Conservation (phyloP, 2,329 filamentous ascomycete species). For the Xylaria sp. region DNA sequence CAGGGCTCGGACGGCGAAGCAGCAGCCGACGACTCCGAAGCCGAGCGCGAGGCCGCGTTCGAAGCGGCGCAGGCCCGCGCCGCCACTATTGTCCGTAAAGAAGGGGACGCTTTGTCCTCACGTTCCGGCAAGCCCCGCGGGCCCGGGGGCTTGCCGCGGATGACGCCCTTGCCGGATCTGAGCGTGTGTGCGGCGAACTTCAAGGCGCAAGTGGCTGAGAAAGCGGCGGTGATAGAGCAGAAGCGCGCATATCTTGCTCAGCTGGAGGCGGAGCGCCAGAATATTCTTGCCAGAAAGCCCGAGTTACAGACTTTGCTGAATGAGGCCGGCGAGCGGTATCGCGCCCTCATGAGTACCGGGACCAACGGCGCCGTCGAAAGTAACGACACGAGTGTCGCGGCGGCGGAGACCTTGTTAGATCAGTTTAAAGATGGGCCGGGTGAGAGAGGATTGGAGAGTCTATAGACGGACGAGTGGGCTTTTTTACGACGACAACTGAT, state of each 20-base stretch:
- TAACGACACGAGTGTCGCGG: conserved; percentile 16
- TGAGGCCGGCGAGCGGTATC: conserved; percentile 70
- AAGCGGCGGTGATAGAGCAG: conserved; percentile 51
- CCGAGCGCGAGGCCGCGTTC: conserved; percentile 72
- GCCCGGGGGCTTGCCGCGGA: conserved; percentile 50
- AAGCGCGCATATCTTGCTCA: conserved; percentile 53
- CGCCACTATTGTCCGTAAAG: conserved; percentile 42
- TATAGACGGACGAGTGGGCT: conserved; percentile 38
- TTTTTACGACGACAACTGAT: conserved; percentile 26
- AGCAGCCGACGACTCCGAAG: conserved; percentile 64
- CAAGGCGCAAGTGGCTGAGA: conserved; percentile 52
- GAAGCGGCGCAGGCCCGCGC: conserved; percentile 80
- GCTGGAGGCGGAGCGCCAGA: conserved; percentile 54
- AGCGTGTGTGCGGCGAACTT: conserved; percentile 62
- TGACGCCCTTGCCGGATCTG: conserved; percentile 72
- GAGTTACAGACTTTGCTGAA: conserved; percentile 78
- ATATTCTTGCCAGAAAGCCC: conserved; percentile 62
- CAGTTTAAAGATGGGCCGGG: conserved; percentile 23
- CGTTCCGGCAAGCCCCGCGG: no score
- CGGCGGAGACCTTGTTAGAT: conserved; percentile 27
- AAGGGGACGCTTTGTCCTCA: no score
- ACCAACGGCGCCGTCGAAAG: background rate
- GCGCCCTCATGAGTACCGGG: conserved; percentile 31
- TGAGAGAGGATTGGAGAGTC: conserved; percentile 43
- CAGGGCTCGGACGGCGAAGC: conserved; percentile 51